Evolutionary conservation across 257 asterid species (phyloP).

Genomic region (Solanum corneliomulleri): DNA sequence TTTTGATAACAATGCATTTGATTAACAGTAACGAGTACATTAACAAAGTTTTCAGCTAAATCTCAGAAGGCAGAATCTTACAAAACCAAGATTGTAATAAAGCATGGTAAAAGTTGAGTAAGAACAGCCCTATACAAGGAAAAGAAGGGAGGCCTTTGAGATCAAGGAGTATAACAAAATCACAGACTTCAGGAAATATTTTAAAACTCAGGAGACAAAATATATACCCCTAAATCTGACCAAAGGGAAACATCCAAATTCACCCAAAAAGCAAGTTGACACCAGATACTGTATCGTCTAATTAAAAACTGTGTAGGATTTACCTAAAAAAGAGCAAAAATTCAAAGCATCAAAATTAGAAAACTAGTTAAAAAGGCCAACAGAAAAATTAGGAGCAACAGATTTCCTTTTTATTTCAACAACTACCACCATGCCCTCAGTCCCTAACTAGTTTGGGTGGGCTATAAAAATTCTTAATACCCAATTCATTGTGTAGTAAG

Average conservation of each 20-base stretch:
- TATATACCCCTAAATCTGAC: background rate
- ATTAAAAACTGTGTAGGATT: background rate
- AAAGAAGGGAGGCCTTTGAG: background rate
- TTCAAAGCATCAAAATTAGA: background rate
- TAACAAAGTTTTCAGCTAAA: background rate
- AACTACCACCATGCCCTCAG: background rate
- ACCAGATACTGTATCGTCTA: background rate
- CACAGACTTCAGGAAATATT: background rate
- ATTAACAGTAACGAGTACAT: background rate
- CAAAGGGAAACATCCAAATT: background rate
- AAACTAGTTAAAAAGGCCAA: background rate
- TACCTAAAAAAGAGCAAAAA: background rate
- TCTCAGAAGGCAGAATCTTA: background rate
- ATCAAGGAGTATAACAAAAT: background rate
- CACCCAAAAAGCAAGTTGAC: background rate
- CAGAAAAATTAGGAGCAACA: background rate
- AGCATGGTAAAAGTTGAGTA: background rate
- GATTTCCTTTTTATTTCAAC: background rate
- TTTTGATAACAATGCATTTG: background rate
- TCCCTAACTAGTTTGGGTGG: background rate
- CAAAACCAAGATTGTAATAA: background rate
- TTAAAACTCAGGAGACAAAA: background rate
- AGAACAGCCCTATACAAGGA: background rate
- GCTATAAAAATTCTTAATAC: background rate
- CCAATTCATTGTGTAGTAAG: background rate